phyloP scores from a whole-genome alignment of 805 yeast genomes.

The Priceomyces carsonii region DNA sequence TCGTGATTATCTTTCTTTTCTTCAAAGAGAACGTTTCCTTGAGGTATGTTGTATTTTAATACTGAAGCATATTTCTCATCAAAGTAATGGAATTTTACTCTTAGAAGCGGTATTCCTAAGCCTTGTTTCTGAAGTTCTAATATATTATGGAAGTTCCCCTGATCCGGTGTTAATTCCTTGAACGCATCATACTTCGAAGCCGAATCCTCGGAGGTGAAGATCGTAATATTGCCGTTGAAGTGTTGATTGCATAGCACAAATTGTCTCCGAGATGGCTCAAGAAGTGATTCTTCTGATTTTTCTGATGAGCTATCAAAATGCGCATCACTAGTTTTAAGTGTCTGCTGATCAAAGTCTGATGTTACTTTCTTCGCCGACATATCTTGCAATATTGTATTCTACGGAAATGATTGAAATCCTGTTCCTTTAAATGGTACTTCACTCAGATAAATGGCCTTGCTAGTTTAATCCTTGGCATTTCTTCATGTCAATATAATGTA shows the following conservation, averaged over 20 bases:
- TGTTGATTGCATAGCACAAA: conserved; percentile 2
- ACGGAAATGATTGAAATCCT: too few species aligned
- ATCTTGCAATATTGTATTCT: too few species aligned
- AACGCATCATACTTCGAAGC: background rate
- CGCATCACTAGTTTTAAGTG: too few species aligned
- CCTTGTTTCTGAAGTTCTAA: conserved; percentile 4
- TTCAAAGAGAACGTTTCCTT: background rate
- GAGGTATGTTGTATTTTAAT: background rate
- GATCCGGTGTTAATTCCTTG: background rate
- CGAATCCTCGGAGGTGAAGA: conserved; percentile 3
- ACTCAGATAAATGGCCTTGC: too few species aligned
- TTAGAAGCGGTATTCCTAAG: conserved; percentile 1
- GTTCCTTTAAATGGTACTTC: too few species aligned
- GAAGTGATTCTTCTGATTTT: too few species aligned
- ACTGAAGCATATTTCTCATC: background rate
- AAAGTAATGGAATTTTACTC: background rate
- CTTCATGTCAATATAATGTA: too few species aligned
- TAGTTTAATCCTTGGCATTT: too few species aligned
- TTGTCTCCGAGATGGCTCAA: background rate
- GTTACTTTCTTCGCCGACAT: too few species aligned
- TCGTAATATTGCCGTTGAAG: background rate
- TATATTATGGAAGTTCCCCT: background rate
- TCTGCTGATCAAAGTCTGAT: too few species aligned
- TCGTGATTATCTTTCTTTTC: background rate
- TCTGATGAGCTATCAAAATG: too few species aligned